phyloP scores from a whole-genome alignment of 1,284 basidiomycete genomes.

The Trichosporon coremiiforme region DNA sequence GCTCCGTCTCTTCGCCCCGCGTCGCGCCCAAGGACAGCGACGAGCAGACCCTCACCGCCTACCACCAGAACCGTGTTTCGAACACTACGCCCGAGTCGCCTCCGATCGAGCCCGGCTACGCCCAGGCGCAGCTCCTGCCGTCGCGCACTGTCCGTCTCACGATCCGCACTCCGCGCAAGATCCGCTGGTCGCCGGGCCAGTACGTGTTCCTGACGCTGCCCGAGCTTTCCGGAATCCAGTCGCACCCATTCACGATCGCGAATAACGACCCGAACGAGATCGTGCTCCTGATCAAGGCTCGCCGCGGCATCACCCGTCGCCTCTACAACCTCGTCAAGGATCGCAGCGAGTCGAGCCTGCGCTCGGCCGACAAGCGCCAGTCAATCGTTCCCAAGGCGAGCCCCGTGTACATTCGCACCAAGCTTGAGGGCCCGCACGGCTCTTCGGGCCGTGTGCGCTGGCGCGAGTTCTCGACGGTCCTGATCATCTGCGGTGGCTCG shows the following conservation, averaged over 20 bases:
- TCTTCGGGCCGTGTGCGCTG: slow-evolving; percentile 68
- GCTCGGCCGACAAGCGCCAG: slow-evolving; percentile 30
- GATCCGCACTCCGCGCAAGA: slow-evolving; percentile 64
- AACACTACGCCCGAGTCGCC: slow-evolving; percentile 25
- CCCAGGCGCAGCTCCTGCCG: slow-evolving; percentile 74
- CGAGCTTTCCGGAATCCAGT: slow-evolving; percentile 66
- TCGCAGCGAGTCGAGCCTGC: slow-evolving; percentile 46
- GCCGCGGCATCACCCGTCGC: slow-evolving; percentile 72
- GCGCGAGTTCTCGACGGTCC: slow-evolving; percentile 65
- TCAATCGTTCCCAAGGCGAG: slow-evolving; percentile 31
- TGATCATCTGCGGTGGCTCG: slow-evolving; percentile 77
- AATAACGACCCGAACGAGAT: slow-evolving; percentile 68
- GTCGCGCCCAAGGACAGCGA: not conserved
- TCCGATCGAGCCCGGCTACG: slow-evolving; percentile 60
- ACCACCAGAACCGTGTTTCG: not conserved
- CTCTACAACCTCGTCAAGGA: slow-evolving; percentile 65
- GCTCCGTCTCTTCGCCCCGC: not conserved
- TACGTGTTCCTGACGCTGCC: slow-evolving; percentile 70
- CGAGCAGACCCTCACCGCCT: not conserved
- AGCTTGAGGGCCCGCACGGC: slow-evolving; percentile 79
- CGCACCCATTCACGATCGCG: slow-evolving; percentile 80
- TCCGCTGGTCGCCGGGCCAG: slow-evolving; percentile 72
- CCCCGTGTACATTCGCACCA: slow-evolving; percentile 61
- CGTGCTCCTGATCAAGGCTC: slow-evolving; percentile 73
- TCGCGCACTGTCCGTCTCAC: slow-evolving; percentile 76